Base-by-base conservation (phyloP, 1,284 basidiomycete species). In the Coriolopsis trogii region DNA sequence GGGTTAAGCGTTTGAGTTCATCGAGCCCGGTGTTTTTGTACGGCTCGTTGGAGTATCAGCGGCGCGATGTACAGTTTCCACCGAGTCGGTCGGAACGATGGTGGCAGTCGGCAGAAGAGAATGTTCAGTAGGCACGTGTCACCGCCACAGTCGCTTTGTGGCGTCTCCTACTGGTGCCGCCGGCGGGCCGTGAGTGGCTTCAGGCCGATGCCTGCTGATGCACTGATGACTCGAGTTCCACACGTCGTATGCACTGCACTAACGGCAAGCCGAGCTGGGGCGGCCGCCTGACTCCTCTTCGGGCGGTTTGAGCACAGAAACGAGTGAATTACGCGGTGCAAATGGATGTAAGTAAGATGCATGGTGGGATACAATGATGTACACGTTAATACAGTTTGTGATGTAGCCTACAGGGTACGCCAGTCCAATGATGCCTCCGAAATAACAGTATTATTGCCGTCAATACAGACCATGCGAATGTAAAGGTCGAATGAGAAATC, bases 381-480 rank as follows among this genome's bases (percentile, higher is more conserved):
- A 44, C 42, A 50, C 8, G n/a, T 50, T 44, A 44, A 28, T 49
- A 49, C 47, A 49, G 26, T 18, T n/a, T 3, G 33, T 37, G 24
- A 36, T 36, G 34, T 36, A 29, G 18, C 26, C 36, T 36, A 15
- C 38, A 46, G 29, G 2, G 20, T 50, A 44, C 41, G 44, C 9
- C 10, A 33, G 42, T 50, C 49, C 49, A 40, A 23, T 39, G 20
- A 28, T 41, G 43, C 43, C 33, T 51, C 38, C 31, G 30, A 40
- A 29, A 26, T 16, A 9, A 20, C 15, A 23, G 45, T 9, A 34
- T 23, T n/a, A 3, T 24, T 21, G 15, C 30, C 21, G 31, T 30
- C 21, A 46, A 37, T 37, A 26, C 24, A 37, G 33, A 18, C 15
- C n/a, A 16, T 15, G 25, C 10, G 26, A 20, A 49, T 36, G 25